Conservation (phyloP, 2,329 filamentous ascomycete genomes). For the Dactylellina drechsleri region DNA sequence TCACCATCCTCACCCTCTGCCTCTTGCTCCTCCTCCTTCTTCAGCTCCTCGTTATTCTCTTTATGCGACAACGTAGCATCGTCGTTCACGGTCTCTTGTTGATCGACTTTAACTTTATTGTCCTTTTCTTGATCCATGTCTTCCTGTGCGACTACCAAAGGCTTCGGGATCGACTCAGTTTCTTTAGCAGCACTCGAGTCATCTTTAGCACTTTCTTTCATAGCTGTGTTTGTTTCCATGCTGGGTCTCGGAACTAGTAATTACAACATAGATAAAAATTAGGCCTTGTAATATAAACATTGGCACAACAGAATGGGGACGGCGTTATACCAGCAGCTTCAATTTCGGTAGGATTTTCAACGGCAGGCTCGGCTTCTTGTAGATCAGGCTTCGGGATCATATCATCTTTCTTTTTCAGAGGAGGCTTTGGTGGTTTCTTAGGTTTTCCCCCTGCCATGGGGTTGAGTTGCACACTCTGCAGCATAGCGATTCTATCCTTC, state of each 20-base stretch:
- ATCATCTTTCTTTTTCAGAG: conserved; percentile 66
- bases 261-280: background rate
- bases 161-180: background rate
- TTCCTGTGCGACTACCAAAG: background rate
- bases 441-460: conserved; percentile 81
- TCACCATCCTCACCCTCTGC: conserved; percentile 50
- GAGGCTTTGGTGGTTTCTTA: conserved; percentile 87
- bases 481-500: conserved; percentile 91
- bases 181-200: background rate
- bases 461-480: conserved; percentile 94
- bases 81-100: conserved; percentile 59
- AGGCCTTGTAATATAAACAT: too few relatives aligned
- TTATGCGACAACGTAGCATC: conserved; percentile 55
- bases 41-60: conserved; percentile 60
- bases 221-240: background rate
- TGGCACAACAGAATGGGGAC: too few relatives aligned
- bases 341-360: conserved; percentile 7
- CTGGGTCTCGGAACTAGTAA: conserved; percentile 17
- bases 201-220: conserved; percentile 19
- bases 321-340: background rate
- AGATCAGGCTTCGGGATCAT: conserved; percentile 21
- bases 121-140: conserved; percentile 16
- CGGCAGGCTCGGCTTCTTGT: conserved; percentile 11
- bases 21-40: conserved; percentile 60
- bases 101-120: background rate